These are phyloP conservation scores for Eucalyptus tenuipes DNA, from an alignment of 345 rosid genomes.

Conservation along the genomic window DNA sequence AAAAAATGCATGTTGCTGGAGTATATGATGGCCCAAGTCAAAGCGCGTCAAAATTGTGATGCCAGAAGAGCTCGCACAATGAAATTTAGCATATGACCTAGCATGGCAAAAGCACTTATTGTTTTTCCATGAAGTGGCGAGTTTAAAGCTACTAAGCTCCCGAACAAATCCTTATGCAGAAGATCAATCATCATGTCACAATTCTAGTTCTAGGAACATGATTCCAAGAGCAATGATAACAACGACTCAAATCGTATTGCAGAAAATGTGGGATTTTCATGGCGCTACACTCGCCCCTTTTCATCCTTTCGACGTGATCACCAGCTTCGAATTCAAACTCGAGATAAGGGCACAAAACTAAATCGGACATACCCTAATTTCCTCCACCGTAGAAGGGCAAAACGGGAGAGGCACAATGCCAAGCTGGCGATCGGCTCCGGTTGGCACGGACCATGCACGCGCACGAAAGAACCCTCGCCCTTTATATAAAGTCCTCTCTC, in stretches of 20 bases:
- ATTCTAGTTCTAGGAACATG: background rate
- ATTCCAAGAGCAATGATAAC: background rate
- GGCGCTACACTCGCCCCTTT: background rate
- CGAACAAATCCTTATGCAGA: background rate
- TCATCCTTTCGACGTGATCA: background rate
- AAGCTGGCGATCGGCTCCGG: slow-evolving; percentile 16
- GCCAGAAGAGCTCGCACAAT: background rate
- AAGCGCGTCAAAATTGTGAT: background rate
- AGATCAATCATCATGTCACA: background rate
- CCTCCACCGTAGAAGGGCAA: background rate
- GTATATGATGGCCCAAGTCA: background rate
- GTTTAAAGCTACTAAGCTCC: background rate
- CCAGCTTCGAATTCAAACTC: background rate
- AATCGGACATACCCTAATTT: background rate
- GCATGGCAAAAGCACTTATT: background rate
- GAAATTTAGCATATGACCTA: background rate
- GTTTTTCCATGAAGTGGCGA: background rate
- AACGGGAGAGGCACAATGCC: background rate
- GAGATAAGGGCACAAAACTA: background rate
- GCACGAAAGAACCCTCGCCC: background rate
- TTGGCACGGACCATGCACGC: slow-evolving; percentile 18
- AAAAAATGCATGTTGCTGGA: background rate
- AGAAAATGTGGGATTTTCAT: background rate
- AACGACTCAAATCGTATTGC: background rate
- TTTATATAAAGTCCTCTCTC: slow-evolving; percentile 7